Evolutionary conservation across 179 eudicot species (phyloP).

Genomic region (Drosera spatulata): DNA sequence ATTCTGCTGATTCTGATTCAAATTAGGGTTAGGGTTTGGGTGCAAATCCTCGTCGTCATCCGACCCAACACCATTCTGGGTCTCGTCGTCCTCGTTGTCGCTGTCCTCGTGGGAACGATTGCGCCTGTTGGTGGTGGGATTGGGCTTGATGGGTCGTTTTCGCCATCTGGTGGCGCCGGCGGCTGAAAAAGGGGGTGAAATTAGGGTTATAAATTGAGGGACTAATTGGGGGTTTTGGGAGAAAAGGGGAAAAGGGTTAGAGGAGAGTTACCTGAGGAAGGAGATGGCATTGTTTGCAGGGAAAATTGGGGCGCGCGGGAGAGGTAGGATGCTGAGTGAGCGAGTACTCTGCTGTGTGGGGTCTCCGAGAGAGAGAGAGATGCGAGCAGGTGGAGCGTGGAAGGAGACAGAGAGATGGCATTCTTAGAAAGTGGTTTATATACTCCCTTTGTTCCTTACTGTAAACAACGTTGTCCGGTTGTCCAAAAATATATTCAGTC

Average conservation of each 20-base stretch:
- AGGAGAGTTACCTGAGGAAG: slow-evolving; percentile 43
- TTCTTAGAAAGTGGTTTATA: no score
- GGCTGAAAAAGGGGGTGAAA: background rate
- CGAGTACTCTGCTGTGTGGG: no score
- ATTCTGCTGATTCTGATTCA: background rate
- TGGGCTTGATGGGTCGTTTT: slow-evolving; percentile 15
- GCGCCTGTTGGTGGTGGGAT: slow-evolving; percentile 19
- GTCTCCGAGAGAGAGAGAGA: no score
- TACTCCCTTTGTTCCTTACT: no score
- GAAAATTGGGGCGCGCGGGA: slow-evolving; percentile 7
- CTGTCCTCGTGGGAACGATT: slow-evolving; percentile 25
- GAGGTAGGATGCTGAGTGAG: no score
- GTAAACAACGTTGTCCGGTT: no score
- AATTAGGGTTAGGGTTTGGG: slow-evolving; percentile 14
- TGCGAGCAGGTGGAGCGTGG: no score
- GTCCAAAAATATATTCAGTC: no score
- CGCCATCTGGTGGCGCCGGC: slow-evolving; percentile 29
- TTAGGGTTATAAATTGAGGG: background rate
- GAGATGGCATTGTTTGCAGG: slow-evolving; percentile 50
- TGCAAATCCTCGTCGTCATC: slow-evolving; percentile 55
- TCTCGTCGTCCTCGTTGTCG: slow-evolving; percentile 32
- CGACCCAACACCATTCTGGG: slow-evolving; percentile 26
- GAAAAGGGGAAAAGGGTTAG: background rate
- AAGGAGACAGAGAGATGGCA: no score
- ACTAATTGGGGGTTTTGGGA: background rate